A percentile compares a stretch with the other conserved stretches of the same genome.
These are phyloP conservation scores for Botrytis byssoidea DNA, from an alignment of 2,329 filamentous ascomycete species.

Conservation along the genomic window DNA sequence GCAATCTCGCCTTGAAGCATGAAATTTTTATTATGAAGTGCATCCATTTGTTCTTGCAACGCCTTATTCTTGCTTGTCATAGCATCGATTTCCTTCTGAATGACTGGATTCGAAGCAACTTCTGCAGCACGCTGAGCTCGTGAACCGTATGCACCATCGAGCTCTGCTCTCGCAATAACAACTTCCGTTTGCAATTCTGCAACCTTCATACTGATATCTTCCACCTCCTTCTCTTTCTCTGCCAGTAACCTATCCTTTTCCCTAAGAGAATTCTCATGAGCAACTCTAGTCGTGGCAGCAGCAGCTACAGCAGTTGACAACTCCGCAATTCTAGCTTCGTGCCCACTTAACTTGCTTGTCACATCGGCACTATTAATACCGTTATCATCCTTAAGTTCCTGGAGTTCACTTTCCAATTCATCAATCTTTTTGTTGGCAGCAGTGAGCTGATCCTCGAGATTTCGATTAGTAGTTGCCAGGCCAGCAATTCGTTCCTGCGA, in stretches of 20 bases:
- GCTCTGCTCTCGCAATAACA: slow-evolving; percentile 85
- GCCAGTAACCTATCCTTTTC: slow-evolving; percentile 33
- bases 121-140: slow-evolving; percentile 67
- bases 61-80: slow-evolving; percentile 47
- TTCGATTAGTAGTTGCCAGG: slow-evolving; percentile 13
- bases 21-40: slow-evolving; percentile 25
- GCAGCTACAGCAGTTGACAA: slow-evolving; percentile 33
- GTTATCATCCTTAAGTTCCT: slow-evolving; percentile 36
- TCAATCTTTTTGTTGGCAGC: slow-evolving; percentile 36
- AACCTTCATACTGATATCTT: slow-evolving; percentile 60
- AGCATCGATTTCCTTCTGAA: slow-evolving; percentile 59
- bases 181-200: slow-evolving; percentile 72
- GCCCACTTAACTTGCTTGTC: slow-evolving; percentile 33
- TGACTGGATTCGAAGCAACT: slow-evolving; percentile 55
- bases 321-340: slow-evolving; percentile 33
- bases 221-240: slow-evolving; percentile 49
- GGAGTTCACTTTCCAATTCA: slow-evolving; percentile 37
- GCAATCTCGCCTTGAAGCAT: slow-evolving; percentile 21
- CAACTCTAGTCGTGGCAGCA: slow-evolving; percentile 29
- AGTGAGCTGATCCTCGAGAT: slow-evolving; percentile 11
- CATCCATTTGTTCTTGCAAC: slow-evolving; percentile 34
- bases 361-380: slow-evolving; percentile 34
- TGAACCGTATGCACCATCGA: slow-evolving; percentile 91
- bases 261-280: slow-evolving; percentile 26
- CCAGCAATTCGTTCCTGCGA: slow-evolving; percentile 17